Base-by-base conservation (phyloP, 106 monocot species). In the Allium cepa region DNA sequence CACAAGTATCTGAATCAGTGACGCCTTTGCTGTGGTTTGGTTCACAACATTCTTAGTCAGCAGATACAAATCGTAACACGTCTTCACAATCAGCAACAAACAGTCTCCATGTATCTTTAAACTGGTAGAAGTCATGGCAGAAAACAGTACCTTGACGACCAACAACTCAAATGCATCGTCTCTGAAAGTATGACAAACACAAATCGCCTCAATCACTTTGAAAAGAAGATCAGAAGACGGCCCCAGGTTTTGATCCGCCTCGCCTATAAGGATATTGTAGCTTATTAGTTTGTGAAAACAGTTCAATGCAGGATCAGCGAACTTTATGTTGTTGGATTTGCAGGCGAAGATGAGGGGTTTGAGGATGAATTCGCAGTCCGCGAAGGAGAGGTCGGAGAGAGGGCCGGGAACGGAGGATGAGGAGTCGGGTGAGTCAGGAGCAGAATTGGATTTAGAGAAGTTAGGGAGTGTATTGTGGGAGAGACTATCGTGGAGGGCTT, bases 1-100 rank as follows among this genome's bases (percentile, higher is more conserved):
- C 27, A 99, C 89, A 46, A 99, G 89, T 89, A 99, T 99, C 87
- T 99, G 97, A 65, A 92, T 87, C 48, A 99, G 77, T 4, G 92
- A 99, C 10, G 97, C 97, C 82, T 92, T 92, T 22, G 97, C 97
- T 8, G 97, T 92, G 28, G 92, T 87, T 81, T 99, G 92, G 56
- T 92, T 92, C 17, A 92, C 89, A 13, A 73, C 57, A 53, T 75
- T 87, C 64, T 79, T 78, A 70, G 80, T 83, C 3, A 77, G 74
- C 26, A 92, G 75, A 59, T 92, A 99, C 53, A 99, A 66, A 64
- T 99, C 97, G 64, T 99, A 88, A 73, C 89, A 87, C 7, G 97
- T 86, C 14, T 87, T 79, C 0, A 99, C 97, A 22, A 84, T 79
- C 26, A 61, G 84, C 9, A 99, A 84, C 57, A 99, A 73, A 53